Evolutionary conservation across 163 green algal species (phyloP).

Genomic region (Volvox carteri): DNA sequence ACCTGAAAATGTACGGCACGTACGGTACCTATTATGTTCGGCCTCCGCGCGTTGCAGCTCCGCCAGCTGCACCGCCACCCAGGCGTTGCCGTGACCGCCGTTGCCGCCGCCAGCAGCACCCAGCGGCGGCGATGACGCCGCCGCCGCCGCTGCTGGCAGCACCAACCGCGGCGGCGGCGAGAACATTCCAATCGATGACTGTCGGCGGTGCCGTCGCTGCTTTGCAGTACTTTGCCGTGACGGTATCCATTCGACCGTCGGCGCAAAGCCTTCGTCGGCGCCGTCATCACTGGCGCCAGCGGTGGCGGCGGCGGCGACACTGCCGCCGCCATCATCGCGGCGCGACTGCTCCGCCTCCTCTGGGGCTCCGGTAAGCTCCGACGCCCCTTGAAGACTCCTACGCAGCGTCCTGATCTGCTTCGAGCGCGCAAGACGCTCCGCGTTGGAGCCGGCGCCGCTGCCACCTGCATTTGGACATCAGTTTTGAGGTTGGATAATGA

Average conservation of each 20-base stretch:
- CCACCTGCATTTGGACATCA: not conserved
- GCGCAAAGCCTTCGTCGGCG: not conserved
- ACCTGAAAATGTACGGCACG: not conserved
- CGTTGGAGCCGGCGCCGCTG: not conserved
- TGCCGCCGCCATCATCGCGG: not conserved
- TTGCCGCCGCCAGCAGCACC: not conserved
- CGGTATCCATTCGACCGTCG: not conserved
- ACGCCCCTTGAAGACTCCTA: not conserved
- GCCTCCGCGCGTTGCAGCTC: constrained; percentile 11
- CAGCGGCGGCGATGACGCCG: not conserved
- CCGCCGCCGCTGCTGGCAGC: not conserved
- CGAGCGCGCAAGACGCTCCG: not conserved
- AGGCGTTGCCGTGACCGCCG: not conserved
- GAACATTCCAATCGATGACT: not conserved
- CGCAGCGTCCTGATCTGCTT: not conserved
- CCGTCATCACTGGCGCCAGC: not conserved
- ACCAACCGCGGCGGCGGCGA: not conserved
- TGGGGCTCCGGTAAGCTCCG: not conserved
- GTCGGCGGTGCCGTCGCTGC: not conserved
- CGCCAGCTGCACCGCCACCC: not conserved
- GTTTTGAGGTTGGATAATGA: too few relatives aligned
- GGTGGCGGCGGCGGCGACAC: not conserved
- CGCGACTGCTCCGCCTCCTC: not conserved
- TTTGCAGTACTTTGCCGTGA: not conserved
- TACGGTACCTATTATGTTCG: not conserved